Conservation (phyloP, 345 rosid genomes). For the Combretum micranthum region DNA sequence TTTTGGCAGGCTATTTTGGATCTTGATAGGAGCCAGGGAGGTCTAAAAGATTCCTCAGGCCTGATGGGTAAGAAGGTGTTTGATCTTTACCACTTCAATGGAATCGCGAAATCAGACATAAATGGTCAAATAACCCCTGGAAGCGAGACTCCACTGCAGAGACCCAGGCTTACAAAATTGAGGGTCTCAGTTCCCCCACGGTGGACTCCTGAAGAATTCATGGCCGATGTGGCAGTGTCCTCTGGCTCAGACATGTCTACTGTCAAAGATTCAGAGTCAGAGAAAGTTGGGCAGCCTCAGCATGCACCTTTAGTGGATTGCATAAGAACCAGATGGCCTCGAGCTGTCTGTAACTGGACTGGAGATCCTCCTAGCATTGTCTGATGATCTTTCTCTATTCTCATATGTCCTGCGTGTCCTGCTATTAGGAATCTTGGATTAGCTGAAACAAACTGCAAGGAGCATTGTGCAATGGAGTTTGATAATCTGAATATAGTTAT, state of each 20-base stretch:
- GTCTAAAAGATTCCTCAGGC: conserved; percentile 84
- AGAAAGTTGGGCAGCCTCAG: conserved; percentile 18
- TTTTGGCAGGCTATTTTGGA: conserved; percentile 91
- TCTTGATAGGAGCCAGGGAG: conserved; percentile 69
- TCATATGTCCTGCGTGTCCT: too few species aligned
- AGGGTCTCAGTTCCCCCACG: conserved; percentile 97
- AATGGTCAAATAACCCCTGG: conserved; percentile 52
- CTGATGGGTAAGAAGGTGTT: conserved; percentile 95
- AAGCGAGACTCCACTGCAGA: conserved; percentile 58
- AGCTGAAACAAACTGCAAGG: too few species aligned
- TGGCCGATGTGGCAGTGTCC: conserved; percentile 48
- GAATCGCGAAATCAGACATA: conserved; percentile 91
- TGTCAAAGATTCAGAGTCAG: too few species aligned
- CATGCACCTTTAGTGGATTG: conserved; percentile 3
- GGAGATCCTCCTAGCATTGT: conserved; percentile 36
- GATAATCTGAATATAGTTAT: too few species aligned
- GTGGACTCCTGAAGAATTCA: conserved; percentile 96
- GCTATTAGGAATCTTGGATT: too few species aligned
- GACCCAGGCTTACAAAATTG: conserved; percentile 92
- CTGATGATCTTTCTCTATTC: conserved; percentile 20
- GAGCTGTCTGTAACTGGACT: conserved; percentile 2
- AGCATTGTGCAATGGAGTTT: too few species aligned
- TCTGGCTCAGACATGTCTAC: conserved; percentile 20
- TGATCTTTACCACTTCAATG: conserved; percentile 92
- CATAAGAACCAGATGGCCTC: conserved; percentile 4